phyloP scores from a whole-genome alignment of 495 filamentous ascomycete genomes.

The Xylaria scruposa region DNA sequence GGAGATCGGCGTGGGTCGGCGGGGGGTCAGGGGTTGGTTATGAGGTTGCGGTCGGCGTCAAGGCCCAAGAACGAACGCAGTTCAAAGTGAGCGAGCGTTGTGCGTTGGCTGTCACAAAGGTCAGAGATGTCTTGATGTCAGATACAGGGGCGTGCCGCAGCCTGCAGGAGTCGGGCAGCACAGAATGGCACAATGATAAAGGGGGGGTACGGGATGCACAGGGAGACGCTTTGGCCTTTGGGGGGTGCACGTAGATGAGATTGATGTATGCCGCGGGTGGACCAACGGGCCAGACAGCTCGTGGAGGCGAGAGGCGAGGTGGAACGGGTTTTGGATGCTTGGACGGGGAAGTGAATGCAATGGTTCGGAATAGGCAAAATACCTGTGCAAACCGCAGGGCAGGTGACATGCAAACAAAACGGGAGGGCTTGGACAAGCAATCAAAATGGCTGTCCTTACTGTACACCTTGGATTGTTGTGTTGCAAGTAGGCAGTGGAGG shows the following conservation, averaged over 20 bases:
- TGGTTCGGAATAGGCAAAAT: constrained; percentile 19
- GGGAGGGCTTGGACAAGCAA: not conserved
- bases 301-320: constrained; percentile 18
- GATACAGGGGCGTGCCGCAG: constrained; percentile 48
- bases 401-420: not conserved
- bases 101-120: constrained; percentile 44
- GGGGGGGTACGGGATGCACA: constrained; percentile 7
- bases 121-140: constrained; percentile 49
- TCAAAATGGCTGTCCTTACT: constrained; percentile 9
- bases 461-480: constrained; percentile 1
- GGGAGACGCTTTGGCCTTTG: constrained; percentile 12
- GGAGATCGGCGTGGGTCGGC: constrained; percentile 23
- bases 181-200: constrained; percentile 11
- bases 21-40: constrained; percentile 25
- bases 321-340: not conserved
- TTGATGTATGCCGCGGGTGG: not conserved
- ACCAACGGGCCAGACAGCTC: constrained; percentile 24
- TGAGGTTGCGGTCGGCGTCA: constrained; percentile 2
- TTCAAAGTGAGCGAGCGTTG: constrained; percentile 16
- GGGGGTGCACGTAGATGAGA: not conserved
- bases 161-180: constrained; percentile 44
- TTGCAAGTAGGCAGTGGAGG: constrained; percentile 2
- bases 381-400: constrained; percentile 2
- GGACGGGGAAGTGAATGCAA: not conserved
- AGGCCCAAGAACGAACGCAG: constrained; percentile 31